Percentiles rank a stretch among this genome's conserved stretches.
phyloP scores from a whole-genome alignment of 1,139 yeast species.

The Magnusiomyces paraingens region DNA sequence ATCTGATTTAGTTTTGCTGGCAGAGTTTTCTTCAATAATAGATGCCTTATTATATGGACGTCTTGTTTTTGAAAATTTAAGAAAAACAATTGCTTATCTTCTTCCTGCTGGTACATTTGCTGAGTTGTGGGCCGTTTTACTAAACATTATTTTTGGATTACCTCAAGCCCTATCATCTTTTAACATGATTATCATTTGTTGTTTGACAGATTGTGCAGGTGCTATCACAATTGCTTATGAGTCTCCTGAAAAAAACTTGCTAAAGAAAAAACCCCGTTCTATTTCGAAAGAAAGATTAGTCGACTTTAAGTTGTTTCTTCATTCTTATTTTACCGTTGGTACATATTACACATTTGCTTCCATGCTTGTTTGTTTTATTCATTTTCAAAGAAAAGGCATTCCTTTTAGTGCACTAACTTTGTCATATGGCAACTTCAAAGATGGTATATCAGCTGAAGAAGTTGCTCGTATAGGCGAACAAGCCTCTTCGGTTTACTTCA shows the following conservation, averaged over 20 bases:
- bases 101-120: constrained; percentile 47
- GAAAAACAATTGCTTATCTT: constrained; percentile 42
- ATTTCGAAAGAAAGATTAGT: constrained; percentile 40
- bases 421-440: constrained; percentile 35
- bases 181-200: constrained; percentile 43
- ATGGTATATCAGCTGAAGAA: constrained; percentile 15
- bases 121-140: constrained; percentile 45
- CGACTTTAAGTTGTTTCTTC: constrained; percentile 37
- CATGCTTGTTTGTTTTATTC: constrained; percentile 38
- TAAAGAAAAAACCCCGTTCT: constrained; percentile 40
- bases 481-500: constrained; percentile 45
- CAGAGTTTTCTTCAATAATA: constrained; percentile 38
- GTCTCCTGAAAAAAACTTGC: constrained; percentile 38
- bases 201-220: constrained; percentile 41
- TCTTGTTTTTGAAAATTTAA: constrained; percentile 44
- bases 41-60: constrained; percentile 36
- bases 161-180: constrained; percentile 46
- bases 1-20: constrained; percentile 41
- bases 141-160: constrained; percentile 42
- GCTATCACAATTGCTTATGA: constrained; percentile 43
- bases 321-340: constrained; percentile 42
- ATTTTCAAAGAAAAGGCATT: constrained; percentile 36
- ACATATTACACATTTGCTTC: constrained; percentile 39
- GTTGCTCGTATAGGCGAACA: constrained; percentile 27
- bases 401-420: constrained; percentile 35